A percentile compares a stretch with the other conserved stretches of the same genome.
Evolutionary conservation across 228 moss, liverwort and hornwort genomes (phyloP).

Genomic region (Sphagnum fallax): DNA sequence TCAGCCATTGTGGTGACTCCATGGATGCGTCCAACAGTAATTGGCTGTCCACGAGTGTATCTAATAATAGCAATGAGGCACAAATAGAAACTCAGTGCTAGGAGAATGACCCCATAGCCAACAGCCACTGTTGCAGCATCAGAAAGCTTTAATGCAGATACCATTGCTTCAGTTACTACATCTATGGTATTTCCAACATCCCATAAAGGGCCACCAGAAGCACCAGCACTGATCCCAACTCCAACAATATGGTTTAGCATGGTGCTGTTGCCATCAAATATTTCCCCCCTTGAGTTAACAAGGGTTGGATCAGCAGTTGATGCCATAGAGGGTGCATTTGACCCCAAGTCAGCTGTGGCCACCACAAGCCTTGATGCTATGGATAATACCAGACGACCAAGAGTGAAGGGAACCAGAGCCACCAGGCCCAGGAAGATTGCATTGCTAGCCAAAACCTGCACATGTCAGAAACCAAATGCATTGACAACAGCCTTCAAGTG

Average conservation of each 20-base stretch:
- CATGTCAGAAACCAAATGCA: background rate
- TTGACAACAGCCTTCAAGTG: too few species aligned
- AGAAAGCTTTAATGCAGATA: conserved; percentile 37
- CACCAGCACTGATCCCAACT: conserved; percentile 4
- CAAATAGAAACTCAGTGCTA: conserved; percentile 51
- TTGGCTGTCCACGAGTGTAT: conserved; percentile 47
- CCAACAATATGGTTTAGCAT: conserved; percentile 2
- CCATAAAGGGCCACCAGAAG: conserved; percentile 5
- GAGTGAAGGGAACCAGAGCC: conserved; percentile 51
- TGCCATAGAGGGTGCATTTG: background rate
- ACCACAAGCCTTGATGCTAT: conserved; percentile 34
- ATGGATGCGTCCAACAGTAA: conserved; percentile 30
- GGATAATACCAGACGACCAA: conserved; percentile 52
- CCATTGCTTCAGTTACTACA: conserved; percentile 36
- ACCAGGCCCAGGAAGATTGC: conserved; percentile 63
- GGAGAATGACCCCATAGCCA: conserved; percentile 40
- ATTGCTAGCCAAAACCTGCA: conserved; percentile 64
- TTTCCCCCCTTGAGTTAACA: background rate
- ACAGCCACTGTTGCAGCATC: conserved; percentile 53
- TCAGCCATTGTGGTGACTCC: conserved; percentile 40
- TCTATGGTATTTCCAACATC: conserved; percentile 12
- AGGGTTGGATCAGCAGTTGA: background rate
- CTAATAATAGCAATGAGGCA: conserved; percentile 43
- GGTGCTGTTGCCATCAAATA: background rate
- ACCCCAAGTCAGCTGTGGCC: background rate